phyloP scores from a whole-genome alignment of 1,284 basidiomycete genomes.

The Rhodotorula mucilaginosa region DNA sequence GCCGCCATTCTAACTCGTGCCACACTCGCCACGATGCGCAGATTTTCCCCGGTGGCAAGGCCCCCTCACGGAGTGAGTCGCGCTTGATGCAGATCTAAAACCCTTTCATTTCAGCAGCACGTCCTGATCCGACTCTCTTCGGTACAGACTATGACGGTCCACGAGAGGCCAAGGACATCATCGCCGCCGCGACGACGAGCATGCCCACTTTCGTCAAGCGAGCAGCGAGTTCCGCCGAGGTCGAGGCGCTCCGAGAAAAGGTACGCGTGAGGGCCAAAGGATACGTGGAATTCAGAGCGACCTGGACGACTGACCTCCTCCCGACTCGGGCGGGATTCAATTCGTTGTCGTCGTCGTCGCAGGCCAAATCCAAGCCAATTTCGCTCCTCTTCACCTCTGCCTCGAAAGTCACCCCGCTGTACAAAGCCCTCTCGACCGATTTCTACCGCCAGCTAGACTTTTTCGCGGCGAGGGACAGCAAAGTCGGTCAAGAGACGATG shows the following conservation, averaged over 20 bases:
- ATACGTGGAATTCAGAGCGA: neutral
- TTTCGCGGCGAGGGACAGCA: constrained; percentile 39
- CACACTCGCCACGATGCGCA: neutral
- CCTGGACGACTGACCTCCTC: neutral
- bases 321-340: neutral
- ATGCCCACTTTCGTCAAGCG: constrained; percentile 50
- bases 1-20: neutral
- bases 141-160: constrained; percentile 48
- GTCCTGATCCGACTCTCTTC: neutral
- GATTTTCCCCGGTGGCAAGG: constrained; percentile 43
- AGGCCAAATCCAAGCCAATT: constrained; percentile 38
- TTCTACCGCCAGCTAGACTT: constrained; percentile 40
- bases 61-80: constrained; percentile 46
- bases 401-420: constrained; percentile 41
- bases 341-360: neutral
- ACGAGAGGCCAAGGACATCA: constrained; percentile 48
- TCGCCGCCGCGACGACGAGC: constrained; percentile 46
- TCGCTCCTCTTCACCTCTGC: constrained; percentile 44
- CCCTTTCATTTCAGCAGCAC: too few species aligned
- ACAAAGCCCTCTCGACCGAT: constrained; percentile 46
- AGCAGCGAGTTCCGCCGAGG: constrained; percentile 40
- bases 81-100: neutral
- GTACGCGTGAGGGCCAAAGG: neutral
- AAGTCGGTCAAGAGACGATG: constrained; percentile 32
- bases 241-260: constrained; percentile 31